Percentiles rank a stretch among this genome's conserved stretches.
Evolutionary conservation across 2,329 filamentous ascomycete species (phyloP).

Genomic region (Ophiostoma sp.): DNA sequence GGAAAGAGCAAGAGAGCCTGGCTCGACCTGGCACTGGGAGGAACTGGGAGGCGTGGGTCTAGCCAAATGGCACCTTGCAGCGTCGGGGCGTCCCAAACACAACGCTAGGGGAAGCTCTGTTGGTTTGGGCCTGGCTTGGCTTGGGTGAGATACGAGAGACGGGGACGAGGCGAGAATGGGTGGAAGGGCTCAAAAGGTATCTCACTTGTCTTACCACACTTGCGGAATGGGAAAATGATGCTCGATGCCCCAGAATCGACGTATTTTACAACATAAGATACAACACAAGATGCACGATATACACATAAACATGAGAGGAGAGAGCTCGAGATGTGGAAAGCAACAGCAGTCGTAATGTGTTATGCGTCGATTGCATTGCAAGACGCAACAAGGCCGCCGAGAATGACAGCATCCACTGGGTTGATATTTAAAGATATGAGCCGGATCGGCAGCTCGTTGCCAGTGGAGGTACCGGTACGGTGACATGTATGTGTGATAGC

Average conservation of each 20-base stretch:
- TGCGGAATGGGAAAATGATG: not conserved
- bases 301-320: not conserved
- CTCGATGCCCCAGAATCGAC: not conserved
- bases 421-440: not conserved
- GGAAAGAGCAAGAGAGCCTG: not conserved
- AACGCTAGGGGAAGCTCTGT: constrained; percentile 24
- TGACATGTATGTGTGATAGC: not conserved
- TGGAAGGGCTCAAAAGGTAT: not conserved
- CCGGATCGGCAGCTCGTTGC: not conserved
- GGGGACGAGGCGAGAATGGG: not conserved
- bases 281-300: not conserved
- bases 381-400: constrained; percentile 1
- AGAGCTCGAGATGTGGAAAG: not conserved
- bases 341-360: not conserved
- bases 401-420: constrained; percentile 15
- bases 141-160: constrained; percentile 19
- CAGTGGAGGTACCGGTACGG: not conserved
- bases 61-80: constrained; percentile 15
- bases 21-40: not conserved
- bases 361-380: not conserved
- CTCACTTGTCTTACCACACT: not conserved
- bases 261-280: not conserved
- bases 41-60: constrained; percentile 20
- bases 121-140: constrained; percentile 19
- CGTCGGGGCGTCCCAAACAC: constrained; percentile 26